These are phyloP conservation scores for Mycena amicta DNA, from an alignment of 768 basidiomycete genomes.

Conservation along the genomic window DNA sequence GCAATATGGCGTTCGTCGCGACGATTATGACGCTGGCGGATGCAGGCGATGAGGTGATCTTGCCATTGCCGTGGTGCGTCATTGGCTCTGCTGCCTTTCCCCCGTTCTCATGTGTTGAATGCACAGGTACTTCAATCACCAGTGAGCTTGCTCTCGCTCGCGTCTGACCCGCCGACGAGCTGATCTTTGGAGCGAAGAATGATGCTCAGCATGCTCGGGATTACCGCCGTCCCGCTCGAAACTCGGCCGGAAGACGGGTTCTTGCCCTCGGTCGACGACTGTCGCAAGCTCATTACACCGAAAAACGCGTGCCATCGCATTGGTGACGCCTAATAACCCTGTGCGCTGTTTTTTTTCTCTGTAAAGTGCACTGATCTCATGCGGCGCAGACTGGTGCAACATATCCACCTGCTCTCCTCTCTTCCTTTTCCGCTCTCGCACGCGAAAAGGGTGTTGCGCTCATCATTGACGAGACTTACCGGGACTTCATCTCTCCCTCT, in stretches of 20 bases:
- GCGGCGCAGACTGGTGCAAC: slow-evolving; percentile 64
- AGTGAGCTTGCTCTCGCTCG: no score
- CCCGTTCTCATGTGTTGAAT: neutral
- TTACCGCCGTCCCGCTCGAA: slow-evolving; percentile 58
- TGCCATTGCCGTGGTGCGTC: slow-evolving; percentile 72
- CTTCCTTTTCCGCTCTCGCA: slow-evolving; percentile 63
- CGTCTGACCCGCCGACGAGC: neutral
- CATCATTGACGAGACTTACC: slow-evolving; percentile 87
- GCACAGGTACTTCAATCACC: slow-evolving; percentile 66
- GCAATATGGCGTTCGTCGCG: slow-evolving; percentile 72
- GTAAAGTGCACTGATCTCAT: neutral
- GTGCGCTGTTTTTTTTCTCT: slow-evolving; percentile 32
- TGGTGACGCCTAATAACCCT: slow-evolving; percentile 81
- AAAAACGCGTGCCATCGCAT: slow-evolving; percentile 69
- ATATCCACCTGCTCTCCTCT: slow-evolving; percentile 59
- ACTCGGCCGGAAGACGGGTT: slow-evolving; percentile 57
- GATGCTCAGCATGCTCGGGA: slow-evolving; percentile 64
- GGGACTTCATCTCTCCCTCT: slow-evolving; percentile 65
- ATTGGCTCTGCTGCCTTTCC: neutral
- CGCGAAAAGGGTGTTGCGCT: slow-evolving; percentile 57
- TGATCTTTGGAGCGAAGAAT: slow-evolving; percentile 55
- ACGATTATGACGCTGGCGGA: slow-evolving; percentile 66
- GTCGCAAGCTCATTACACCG: slow-evolving; percentile 53
- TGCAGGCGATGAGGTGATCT: slow-evolving; percentile 68
- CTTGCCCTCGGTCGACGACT: slow-evolving; percentile 55